Evolutionary conservation across 2,329 filamentous ascomycete genomes (phyloP), one percentile per base, ranked within the genome.

Genomic region (Alternaria sp.): DNA sequence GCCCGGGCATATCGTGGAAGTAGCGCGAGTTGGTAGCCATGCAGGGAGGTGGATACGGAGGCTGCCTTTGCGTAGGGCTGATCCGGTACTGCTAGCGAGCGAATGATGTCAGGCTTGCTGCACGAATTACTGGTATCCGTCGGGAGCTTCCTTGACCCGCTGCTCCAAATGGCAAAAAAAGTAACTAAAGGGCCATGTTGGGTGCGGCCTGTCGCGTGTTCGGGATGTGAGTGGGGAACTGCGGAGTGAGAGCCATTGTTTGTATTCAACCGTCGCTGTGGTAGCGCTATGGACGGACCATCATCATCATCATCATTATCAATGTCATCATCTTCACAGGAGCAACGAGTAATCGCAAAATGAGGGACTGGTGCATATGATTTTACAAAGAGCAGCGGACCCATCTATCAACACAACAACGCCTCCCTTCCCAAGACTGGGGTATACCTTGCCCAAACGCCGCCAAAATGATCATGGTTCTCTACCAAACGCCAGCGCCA

Each of bases 1-100:
- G 57, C 16, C 70, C 66, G 36, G 74, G 75, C 74, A 77, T 77
- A 28, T 69, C 65, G 68, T 53, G 56, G 46, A 62, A 50, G 59
- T 63, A 59, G 59, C 55, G 72, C 57, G 64, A 59, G 57, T 64
- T 49, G 30, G 60, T 61, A 58, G 69, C 65, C 69, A 71, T 72
- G 65, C 63, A 61, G 65, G 62, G 68, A 61, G 65, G 61, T 70
- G 63, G 46, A 50, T 54, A 38, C 54, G 32, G 59, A 60, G 63
- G 67, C 59, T 69, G 66, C 64, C 64, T 73, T 63, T 61, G 64
- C 64, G 49, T 12, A 50, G 22, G 46, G 30, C 55, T 49, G 49
- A 55, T 28, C 32, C 32, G 51, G 36, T 34, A 50, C 52, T 12
- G 54, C 63, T 54, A 53, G 57, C 48, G 57, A 54, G 36, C 51